Percentiles rank a stretch among this genome's conserved stretches.
These are phyloP conservation scores for Eucalyptus brandiana DNA, from an alignment of 345 rosid species.

Conservation along the genomic window DNA sequence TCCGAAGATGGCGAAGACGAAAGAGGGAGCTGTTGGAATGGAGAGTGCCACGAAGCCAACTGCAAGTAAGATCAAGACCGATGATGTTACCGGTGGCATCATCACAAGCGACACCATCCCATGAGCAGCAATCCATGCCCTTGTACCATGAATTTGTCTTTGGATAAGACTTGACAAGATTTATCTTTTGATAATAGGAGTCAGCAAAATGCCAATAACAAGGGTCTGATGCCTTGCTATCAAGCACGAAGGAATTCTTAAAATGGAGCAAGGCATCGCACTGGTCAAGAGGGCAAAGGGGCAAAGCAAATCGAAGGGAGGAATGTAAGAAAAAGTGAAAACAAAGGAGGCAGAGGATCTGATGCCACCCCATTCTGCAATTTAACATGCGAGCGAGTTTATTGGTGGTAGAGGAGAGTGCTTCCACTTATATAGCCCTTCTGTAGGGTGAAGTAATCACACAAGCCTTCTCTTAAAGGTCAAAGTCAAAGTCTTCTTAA, in stretches of 20 bases:
- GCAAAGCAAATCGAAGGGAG: background rate
- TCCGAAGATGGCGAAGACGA: background rate
- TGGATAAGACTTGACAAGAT: background rate
- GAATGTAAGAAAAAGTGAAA: background rate
- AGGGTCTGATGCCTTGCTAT: background rate
- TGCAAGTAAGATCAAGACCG: background rate
- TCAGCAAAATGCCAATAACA: rapidly evolving
- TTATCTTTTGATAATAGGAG: rapidly evolving
- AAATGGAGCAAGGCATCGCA: background rate
- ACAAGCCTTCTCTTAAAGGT: background rate
- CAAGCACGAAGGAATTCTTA: background rate
- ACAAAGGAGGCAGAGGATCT: background rate
- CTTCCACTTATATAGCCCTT: background rate
- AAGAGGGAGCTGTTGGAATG: background rate
- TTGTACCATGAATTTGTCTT: background rate
- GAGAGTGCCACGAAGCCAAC: background rate
- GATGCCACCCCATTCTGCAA: background rate
- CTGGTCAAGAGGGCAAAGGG: background rate
- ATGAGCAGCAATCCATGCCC: background rate
- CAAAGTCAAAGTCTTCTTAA: background rate
- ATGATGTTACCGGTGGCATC: background rate
- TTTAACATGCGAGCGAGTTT: background rate
- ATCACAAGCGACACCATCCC: background rate
- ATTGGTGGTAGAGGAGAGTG: background rate
- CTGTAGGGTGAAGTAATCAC: background rate